Conservation (phyloP, 495 filamentous ascomycete species). For the Diplogelasinospora grovesii region DNA sequence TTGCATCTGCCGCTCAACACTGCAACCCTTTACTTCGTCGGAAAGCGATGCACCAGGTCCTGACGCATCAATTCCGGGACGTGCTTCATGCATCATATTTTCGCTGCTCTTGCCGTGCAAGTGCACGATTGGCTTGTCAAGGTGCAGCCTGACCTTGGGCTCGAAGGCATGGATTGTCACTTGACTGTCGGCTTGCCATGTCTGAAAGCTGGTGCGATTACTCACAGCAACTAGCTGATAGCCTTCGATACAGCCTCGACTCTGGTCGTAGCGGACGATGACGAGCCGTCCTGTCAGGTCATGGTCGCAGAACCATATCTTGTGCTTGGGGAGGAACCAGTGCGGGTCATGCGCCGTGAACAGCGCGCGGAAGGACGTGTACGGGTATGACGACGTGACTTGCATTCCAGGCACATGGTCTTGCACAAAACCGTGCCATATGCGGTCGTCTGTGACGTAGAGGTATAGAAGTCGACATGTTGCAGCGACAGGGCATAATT, state of each 20-base stretch:
- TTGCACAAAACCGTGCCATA: constrained; percentile 60
- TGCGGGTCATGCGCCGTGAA: constrained; percentile 68
- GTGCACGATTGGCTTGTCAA: constrained; percentile 65
- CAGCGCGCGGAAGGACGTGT: constrained; percentile 56
- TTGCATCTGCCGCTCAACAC: too few species aligned
- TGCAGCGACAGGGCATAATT: constrained; percentile 47
- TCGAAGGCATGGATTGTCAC: constrained; percentile 70
- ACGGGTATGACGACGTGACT: constrained; percentile 51
- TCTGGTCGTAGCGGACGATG: constrained; percentile 63
- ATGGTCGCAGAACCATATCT: constrained; percentile 79
- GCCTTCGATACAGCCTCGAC: constrained; percentile 68
- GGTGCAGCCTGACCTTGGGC: constrained; percentile 60
- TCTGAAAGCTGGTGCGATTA: constrained; percentile 39
- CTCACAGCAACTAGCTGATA: constrained; percentile 68
- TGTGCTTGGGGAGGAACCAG: constrained; percentile 76
- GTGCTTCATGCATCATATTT: too few species aligned
- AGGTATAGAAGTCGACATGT: constrained; percentile 50
- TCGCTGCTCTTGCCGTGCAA: constrained; percentile 28
- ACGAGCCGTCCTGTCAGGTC: constrained; percentile 64
- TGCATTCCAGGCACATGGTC: constrained; percentile 50
- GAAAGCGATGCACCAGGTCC: too few species aligned
- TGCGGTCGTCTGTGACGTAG: constrained; percentile 47
- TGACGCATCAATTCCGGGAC: too few species aligned
- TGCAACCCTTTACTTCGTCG: too few species aligned
- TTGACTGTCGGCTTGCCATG: constrained; percentile 47